These are phyloP conservation scores for Penicillium canariense DNA, from an alignment of 495 filamentous ascomycete genomes.

Conservation along the genomic window DNA sequence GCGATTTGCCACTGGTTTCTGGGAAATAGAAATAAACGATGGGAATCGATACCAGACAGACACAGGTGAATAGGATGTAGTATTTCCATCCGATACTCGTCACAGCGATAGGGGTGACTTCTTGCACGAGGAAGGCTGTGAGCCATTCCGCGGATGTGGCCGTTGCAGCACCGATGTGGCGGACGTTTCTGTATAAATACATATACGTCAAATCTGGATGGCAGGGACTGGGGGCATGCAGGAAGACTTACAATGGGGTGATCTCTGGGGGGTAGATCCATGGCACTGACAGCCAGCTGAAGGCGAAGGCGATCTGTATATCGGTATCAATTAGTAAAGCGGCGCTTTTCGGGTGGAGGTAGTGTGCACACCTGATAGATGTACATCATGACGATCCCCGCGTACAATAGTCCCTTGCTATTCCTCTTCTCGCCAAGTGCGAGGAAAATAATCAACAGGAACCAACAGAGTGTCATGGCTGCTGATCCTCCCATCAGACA, in stretches of 20 bases:
- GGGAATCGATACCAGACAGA: conserved; percentile 50
- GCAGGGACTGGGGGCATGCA: too few species aligned
- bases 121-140: conserved; percentile 59
- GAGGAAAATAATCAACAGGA: too few species aligned
- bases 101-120: conserved; percentile 58
- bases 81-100: conserved; percentile 54
- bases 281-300: conserved; percentile 49
- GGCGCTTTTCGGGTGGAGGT: too few species aligned
- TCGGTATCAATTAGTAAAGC: conserved; percentile 36
- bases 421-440: too few species aligned
- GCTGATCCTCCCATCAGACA: too few species aligned
- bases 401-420: too few species aligned
- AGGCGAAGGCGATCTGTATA: conserved; percentile 56
- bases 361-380: too few species aligned
- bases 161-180: too few species aligned
- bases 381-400: too few species aligned
- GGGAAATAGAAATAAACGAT: conserved; percentile 46
- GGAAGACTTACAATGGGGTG: conserved; percentile 40
- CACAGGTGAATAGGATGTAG: conserved; percentile 59
- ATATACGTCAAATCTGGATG: too few species aligned
- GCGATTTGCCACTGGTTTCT: conserved; percentile 44
- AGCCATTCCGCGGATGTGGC: conserved; percentile 46
- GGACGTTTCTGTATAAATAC: too few species aligned
- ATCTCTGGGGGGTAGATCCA: conserved; percentile 50
- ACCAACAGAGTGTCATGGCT: too few species aligned